Percentiles rank a stretch among this genome's conserved stretches.
These are phyloP conservation scores for Exophiala alcalophila DNA, from an alignment of 2,329 filamentous ascomycete genomes.

Conservation along the genomic window DNA sequence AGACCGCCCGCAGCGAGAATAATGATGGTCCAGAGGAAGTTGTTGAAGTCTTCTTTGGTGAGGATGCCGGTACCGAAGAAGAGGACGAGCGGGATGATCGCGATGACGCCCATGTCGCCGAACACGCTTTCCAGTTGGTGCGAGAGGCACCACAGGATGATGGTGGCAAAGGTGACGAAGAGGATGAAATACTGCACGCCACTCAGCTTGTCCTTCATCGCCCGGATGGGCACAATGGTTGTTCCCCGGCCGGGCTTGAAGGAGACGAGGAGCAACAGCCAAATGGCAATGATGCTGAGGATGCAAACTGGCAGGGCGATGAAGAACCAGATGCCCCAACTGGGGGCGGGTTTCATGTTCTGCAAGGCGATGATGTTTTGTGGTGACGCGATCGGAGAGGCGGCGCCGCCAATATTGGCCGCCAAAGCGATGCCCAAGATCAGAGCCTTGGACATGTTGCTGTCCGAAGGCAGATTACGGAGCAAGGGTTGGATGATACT, in stretches of 20 bases:
- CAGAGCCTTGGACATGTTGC: conserved; percentile 89
- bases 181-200: conserved; percentile 92
- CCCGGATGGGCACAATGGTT: conserved; percentile 85
- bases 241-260: conserved; percentile 84
- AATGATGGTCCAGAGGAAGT: conserved; percentile 98
- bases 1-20: conserved; percentile 93
- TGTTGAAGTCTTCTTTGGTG: conserved; percentile 99
- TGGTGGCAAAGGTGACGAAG: conserved; percentile 76
- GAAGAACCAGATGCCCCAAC: conserved; percentile 97
- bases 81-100: conserved; percentile 89
- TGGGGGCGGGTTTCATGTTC: conserved; percentile 88
- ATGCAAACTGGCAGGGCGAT: conserved; percentile 89
- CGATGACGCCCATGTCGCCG: conserved; percentile 97
- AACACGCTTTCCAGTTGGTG: conserved; percentile 85
- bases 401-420: conserved; percentile 93
- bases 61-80: conserved; percentile 97
- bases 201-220: conserved; percentile 82
- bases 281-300: conserved; percentile 82
- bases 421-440: conserved; percentile 93
- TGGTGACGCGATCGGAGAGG: conserved; percentile 93
- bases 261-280: conserved; percentile 76
- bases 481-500: conserved; percentile 97
- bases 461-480: conserved; percentile 84
- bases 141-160: conserved; percentile 85
- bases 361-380: conserved; percentile 96